Evolutionary conservation across 75 land plant species (phyloP).

Genomic region (Pinus albicaulis): DNA sequence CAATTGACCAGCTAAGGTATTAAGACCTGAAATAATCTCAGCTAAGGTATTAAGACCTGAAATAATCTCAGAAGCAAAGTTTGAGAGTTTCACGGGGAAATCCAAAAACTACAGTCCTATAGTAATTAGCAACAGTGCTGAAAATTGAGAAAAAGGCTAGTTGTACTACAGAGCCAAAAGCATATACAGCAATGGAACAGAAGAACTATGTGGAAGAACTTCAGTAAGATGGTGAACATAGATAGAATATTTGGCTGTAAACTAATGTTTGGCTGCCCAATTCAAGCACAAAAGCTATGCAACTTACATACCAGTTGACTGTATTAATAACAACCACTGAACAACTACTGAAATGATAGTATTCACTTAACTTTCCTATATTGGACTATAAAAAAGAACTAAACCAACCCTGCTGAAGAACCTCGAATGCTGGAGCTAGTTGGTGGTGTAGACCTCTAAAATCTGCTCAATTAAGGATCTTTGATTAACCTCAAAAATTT

Average conservation of each 20-base stretch:
- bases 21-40: background rate
- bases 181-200: background rate
- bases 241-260: constrained; percentile 1
- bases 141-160: background rate
- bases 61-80: background rate
- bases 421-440: too few relatives aligned
- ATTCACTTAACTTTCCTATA: too few relatives aligned
- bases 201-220: background rate
- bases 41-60: background rate
- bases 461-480: too few relatives aligned
- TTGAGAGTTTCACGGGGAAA: background rate
- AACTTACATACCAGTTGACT: too few relatives aligned
- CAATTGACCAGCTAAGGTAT: background rate
- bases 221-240: background rate
- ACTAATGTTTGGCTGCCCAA: background rate
- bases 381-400: too few relatives aligned
- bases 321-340: too few relatives aligned
- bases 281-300: too few relatives aligned
- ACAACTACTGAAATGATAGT: too few relatives aligned
- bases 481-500: too few relatives aligned
- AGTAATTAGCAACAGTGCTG: too few relatives aligned
- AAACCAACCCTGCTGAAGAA: too few relatives aligned
- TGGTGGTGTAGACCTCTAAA: too few relatives aligned
- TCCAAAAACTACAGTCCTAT: background rate
- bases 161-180: background rate